Percentiles rank a stretch among this genome's conserved stretches.
These are phyloP conservation scores for Clavispora phyllophila DNA, from an alignment of 805 yeast species.

Conservation along the genomic window DNA sequence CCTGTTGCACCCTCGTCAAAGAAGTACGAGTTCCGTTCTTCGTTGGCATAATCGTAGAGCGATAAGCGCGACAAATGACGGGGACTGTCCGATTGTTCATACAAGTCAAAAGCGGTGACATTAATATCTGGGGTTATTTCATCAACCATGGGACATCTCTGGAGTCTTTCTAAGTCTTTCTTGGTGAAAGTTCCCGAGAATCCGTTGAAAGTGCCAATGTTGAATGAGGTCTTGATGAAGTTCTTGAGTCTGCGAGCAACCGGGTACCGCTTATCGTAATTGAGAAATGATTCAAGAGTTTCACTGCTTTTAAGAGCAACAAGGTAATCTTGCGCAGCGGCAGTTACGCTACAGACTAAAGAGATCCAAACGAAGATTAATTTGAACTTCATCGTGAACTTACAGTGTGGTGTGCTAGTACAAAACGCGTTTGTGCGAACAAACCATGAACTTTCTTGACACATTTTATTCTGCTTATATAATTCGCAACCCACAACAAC, in stretches of 20 bases:
- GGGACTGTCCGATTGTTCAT: slow-evolving; percentile 46
- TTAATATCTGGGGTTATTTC: slow-evolving; percentile 64
- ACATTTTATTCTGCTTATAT: slow-evolving; percentile 1
- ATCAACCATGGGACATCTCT: slow-evolving; percentile 56
- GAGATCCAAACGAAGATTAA: not conserved
- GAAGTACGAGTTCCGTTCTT: slow-evolving; percentile 31
- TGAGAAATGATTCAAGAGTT: slow-evolving; percentile 44
- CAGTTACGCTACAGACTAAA: not conserved
- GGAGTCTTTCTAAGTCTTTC: slow-evolving; percentile 43
- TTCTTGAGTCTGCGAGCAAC: slow-evolving; percentile 39
- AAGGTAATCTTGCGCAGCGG: slow-evolving; percentile 28
- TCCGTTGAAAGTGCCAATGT: slow-evolving; percentile 69
- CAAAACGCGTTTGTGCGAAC: not conserved
- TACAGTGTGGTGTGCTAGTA: not conserved
- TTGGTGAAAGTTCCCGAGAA: slow-evolving; percentile 58
- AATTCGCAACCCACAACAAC: slow-evolving; percentile 5
- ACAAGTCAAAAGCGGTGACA: slow-evolving; percentile 50
- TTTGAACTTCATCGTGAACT: not conserved
- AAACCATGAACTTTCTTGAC: not conserved
- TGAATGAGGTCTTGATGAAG: slow-evolving; percentile 46
- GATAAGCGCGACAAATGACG: slow-evolving; percentile 65
- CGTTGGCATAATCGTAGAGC: slow-evolving; percentile 31
- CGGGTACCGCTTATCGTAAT: slow-evolving; percentile 37
- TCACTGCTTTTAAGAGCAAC: slow-evolving; percentile 49
- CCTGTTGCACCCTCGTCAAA: slow-evolving; percentile 50